Evolutionary conservation across 2,329 filamentous ascomycete genomes (phyloP).

Genomic region (Alternaria sp.): DNA sequence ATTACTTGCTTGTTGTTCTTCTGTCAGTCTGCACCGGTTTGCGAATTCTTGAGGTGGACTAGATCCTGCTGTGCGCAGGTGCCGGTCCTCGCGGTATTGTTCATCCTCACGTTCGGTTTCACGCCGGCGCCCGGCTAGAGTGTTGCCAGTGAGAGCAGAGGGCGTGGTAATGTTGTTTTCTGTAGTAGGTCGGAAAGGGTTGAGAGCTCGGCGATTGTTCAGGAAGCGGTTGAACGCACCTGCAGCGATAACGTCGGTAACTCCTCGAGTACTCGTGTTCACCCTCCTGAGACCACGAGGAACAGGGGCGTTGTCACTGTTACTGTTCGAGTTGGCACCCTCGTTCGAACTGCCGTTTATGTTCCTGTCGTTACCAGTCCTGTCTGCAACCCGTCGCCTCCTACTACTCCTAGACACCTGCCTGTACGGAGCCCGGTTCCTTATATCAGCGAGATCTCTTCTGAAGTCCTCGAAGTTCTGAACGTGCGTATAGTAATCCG

Average conservation of each 20-base stretch:
- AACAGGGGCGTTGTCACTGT: background rate
- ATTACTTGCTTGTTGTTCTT: background rate
- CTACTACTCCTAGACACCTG: slow-evolving; percentile 2
- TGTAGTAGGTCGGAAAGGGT: background rate
- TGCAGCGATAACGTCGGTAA: background rate
- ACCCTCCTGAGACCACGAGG: background rate
- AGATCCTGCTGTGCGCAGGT: too few species aligned
- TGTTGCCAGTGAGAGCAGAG: background rate
- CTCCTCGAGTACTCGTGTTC: background rate
- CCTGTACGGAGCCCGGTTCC: slow-evolving; percentile 13
- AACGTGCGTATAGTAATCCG: slow-evolving; percentile 8
- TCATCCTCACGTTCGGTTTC: background rate
- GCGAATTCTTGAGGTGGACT: background rate
- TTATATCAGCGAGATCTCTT: slow-evolving; percentile 20
- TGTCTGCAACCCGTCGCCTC: background rate
- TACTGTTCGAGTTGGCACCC: background rate
- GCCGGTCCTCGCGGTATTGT: background rate
- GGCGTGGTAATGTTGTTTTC: background rate
- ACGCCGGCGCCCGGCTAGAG: background rate
- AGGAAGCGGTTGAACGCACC: slow-evolving; percentile 1
- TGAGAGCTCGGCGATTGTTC: background rate
- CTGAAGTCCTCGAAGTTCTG: slow-evolving; percentile 15
- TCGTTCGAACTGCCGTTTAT: background rate
- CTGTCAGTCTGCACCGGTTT: background rate
- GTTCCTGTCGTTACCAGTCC: background rate